phyloP scores from a whole-genome alignment of 2,329 filamentous ascomycete genomes.

The Rosellinia necatrix region DNA sequence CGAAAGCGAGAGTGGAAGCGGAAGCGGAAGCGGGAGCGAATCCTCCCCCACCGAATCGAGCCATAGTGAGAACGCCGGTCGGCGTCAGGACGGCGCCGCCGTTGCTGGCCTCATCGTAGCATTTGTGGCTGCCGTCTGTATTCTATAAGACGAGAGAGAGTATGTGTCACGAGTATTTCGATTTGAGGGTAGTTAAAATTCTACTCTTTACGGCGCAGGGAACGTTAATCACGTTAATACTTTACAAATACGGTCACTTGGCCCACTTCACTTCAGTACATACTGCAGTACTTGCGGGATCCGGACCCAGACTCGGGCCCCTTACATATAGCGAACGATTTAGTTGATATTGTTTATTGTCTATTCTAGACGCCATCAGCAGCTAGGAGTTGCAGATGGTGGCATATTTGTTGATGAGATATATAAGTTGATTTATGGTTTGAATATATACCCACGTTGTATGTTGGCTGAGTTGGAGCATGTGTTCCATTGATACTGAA shows the following conservation, averaged over 20 bases:
- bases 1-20: background rate
- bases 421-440: constrained; percentile 18
- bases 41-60: constrained; percentile 43
- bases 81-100: constrained; percentile 55
- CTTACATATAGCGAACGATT: constrained; percentile 34
- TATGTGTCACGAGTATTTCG: background rate
- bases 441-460: constrained; percentile 28
- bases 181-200: background rate
- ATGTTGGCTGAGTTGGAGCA: constrained; percentile 14
- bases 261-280: constrained; percentile 25
- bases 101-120: constrained; percentile 60
- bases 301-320: constrained; percentile 8
- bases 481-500: constrained; percentile 1
- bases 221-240: constrained; percentile 9
- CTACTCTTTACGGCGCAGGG: constrained; percentile 18
- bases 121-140: constrained; percentile 54
- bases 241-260: constrained; percentile 12
- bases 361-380: constrained; percentile 26
- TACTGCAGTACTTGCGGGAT: constrained; percentile 22
- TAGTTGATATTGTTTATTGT: constrained; percentile 39
- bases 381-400: background rate
- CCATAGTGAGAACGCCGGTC: constrained; percentile 50
- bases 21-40: constrained; percentile 30
- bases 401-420: constrained; percentile 20
- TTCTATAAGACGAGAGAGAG: constrained; percentile 31